Percentiles rank a stretch among this genome's conserved stretches.
phyloP scores from a whole-genome alignment of 495 filamentous ascomycete genomes.

The Penicillium alfredii region DNA sequence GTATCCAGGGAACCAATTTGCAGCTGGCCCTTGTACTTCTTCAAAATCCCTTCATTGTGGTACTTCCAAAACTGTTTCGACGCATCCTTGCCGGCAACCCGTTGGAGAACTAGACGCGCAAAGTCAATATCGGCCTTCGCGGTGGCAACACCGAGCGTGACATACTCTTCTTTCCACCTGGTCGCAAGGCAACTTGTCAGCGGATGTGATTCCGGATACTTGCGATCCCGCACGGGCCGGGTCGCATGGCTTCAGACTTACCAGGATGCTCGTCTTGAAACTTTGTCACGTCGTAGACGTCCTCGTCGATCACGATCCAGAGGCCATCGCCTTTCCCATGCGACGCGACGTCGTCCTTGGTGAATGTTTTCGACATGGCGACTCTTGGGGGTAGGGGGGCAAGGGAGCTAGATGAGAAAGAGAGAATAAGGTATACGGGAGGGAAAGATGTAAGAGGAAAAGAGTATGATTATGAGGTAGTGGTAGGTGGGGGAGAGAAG shows the following conservation, averaged over 20 bases:
- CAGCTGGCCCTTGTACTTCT: constrained; percentile 86
- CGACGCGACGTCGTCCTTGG: constrained; percentile 75
- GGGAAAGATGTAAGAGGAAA: constrained; percentile 4
- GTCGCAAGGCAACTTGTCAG: constrained; percentile 16
- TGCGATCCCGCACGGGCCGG: no score
- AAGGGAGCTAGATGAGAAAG: constrained; percentile 3
- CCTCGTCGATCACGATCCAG: constrained; percentile 88
- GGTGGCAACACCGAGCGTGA: constrained; percentile 3
- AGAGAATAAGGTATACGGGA: constrained; percentile 1
- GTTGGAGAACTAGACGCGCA: constrained; percentile 59
- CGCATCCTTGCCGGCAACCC: constrained; percentile 93
- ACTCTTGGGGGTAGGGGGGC: constrained; percentile 1
- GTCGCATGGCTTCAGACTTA: constrained; percentile 39
- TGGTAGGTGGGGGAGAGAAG: constrained; percentile 13
- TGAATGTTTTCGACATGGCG: constrained; percentile 85
- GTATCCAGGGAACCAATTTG: constrained; percentile 86
- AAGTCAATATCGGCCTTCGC: constrained; percentile 17
- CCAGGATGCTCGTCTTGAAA: constrained; percentile 93
- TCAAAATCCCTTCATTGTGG: constrained; percentile 89
- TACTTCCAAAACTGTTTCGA: constrained; percentile 99
- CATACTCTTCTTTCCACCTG: constrained; percentile 92
- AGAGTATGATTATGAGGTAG: no score
- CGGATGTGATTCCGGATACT: constrained; percentile 8
- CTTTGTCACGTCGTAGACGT: constrained; percentile 93
- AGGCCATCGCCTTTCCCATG: constrained; percentile 83